phyloP scores from a whole-genome alignment of 2,329 filamentous ascomycete species.

The Fusarium luffae region DNA sequence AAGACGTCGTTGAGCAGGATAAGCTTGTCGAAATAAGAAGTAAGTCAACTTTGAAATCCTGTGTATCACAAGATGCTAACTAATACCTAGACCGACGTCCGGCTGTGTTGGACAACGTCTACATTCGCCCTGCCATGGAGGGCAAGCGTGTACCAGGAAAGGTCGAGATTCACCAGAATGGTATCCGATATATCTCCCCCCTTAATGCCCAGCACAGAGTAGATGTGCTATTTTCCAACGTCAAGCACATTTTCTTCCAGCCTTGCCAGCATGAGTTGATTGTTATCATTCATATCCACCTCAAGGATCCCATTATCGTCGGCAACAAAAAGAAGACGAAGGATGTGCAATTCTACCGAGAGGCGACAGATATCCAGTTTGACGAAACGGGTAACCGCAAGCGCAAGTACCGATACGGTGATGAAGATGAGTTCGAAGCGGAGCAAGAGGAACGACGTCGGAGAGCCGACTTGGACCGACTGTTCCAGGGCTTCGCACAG shows the following conservation, averaged over 20 bases:
- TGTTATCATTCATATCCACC: constrained; percentile 96
- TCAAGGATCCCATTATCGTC: constrained; percentile 97
- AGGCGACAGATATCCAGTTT: constrained; percentile 98
- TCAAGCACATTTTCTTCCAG: constrained; percentile 99
- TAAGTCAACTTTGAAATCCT: constrained; percentile 56
- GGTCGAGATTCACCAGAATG: constrained; percentile 98
- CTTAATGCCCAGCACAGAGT: constrained; percentile 84
- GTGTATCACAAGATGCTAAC: constrained; percentile 52
- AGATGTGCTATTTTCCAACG: constrained; percentile 96
- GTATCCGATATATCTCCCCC: constrained; percentile 92
- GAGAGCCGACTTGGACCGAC: constrained; percentile 89
- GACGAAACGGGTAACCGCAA: constrained; percentile 98
- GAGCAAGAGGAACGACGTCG: constrained; percentile 96
- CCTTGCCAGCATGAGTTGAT: constrained; percentile 96
- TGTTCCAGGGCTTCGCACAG: constrained; percentile 96
- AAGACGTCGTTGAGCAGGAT: constrained; percentile 98
- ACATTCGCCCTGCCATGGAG: constrained; percentile 93
- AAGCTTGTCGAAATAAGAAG: constrained; percentile 95
- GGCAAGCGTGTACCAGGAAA: constrained; percentile 96
- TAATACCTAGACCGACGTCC: constrained; percentile 81
- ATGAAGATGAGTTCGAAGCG: constrained; percentile 98
- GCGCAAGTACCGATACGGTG: constrained; percentile 95
- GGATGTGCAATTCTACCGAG: constrained; percentile 97
- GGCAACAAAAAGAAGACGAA: constrained; percentile 98
- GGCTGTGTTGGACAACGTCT: constrained; percentile 90